These are phyloP conservation scores for Penicillium polonicum DNA, from an alignment of 2,329 filamentous ascomycete species.

Conservation along the genomic window DNA sequence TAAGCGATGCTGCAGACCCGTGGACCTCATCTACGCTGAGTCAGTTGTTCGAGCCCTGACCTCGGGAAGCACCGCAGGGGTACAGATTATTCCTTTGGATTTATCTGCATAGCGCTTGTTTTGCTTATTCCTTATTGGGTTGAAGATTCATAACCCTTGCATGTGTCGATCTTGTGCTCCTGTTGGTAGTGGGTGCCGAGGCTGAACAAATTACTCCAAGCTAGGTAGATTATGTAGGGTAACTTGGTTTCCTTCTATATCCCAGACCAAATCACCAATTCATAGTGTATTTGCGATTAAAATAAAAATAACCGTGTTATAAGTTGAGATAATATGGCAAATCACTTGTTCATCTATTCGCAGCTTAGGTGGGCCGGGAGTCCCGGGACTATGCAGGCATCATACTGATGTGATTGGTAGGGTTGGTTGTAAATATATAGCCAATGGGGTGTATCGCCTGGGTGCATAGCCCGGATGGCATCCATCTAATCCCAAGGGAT, in stretches of 20 bases:
- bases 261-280: no score
- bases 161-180: not conserved
- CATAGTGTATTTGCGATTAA: no score
- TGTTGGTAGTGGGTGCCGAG: not conserved
- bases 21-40: slow-evolving; percentile 17
- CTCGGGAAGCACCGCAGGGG: not conserved
- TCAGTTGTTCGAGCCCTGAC: slow-evolving; percentile 8
- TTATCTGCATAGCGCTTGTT: not conserved
- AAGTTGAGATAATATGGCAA: no score
- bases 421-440: no score
- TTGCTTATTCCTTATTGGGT: not conserved
- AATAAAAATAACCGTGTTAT: not conserved
- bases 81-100: not conserved
- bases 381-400: not conserved
- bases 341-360: not conserved
- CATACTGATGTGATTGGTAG: not conserved
- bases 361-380: not conserved
- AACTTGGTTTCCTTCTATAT: not conserved
- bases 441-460: no score
- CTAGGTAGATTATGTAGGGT: not conserved
- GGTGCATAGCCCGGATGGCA: no score
- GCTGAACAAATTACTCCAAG: not conserved
- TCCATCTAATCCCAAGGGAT: no score
- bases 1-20: slow-evolving; percentile 17
- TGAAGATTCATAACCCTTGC: not conserved